A percentile compares a stretch with the other conserved stretches of the same genome.
Evolutionary conservation across 305 asterid genomes (phyloP).

Genomic region (Withania somnifera): DNA sequence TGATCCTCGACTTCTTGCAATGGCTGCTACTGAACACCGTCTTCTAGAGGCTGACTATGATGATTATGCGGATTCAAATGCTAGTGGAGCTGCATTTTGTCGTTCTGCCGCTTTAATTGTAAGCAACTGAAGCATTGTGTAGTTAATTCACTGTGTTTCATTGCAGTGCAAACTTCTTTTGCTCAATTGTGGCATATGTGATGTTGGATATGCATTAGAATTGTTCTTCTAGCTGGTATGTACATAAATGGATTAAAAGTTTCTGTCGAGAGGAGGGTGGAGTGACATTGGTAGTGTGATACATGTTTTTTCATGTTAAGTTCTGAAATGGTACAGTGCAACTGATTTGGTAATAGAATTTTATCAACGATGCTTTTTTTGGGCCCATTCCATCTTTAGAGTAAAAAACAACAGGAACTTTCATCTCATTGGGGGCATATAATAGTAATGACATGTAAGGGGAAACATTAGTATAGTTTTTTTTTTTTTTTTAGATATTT

Average conservation of each 20-base stretch:
- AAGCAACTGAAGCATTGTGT: slow-evolving; percentile 2
- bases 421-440: neutral
- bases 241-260: neutral
- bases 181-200: neutral
- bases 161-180: neutral
- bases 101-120: slow-evolving; percentile 44
- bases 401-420: neutral
- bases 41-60: slow-evolving; percentile 37
- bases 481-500: neutral
- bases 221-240: neutral
- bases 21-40: slow-evolving; percentile 38
- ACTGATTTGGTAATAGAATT: neutral
- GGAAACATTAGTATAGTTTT: neutral
- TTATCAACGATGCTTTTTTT: neutral
- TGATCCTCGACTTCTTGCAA: slow-evolving; percentile 36
- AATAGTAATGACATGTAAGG: neutral
- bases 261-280: neutral
- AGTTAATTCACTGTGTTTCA: neutral
- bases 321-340: neutral
- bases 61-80: slow-evolving; percentile 33
- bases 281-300: neutral
- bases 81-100: slow-evolving; percentile 44
- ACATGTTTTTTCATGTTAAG: neutral
- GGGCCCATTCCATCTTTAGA: neutral
- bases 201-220: neutral